Evolutionary conservation across 2,329 filamentous ascomycete species (phyloP), one percentile per base, ranked within the genome.

Genomic region (Dothistroma pini): DNA sequence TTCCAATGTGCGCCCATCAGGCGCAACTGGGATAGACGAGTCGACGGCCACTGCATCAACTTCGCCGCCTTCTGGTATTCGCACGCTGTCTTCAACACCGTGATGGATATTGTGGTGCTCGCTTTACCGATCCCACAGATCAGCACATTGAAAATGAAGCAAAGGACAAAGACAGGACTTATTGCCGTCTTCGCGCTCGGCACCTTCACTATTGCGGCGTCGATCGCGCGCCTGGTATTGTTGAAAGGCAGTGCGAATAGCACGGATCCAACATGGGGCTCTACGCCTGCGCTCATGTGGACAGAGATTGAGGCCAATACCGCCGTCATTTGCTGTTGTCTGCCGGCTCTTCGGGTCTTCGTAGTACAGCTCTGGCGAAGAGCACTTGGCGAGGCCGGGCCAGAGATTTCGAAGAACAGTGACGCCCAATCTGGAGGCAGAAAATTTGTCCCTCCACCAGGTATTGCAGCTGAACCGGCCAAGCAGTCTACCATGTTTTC

Each of bases 101-200:
- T 69, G 10, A 64, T 69, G 60, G 70, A 72, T 31, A 54, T 72
- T 47, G 57, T 71, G 5, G 69, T 68, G 51, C 72, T 66, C 62
- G 22, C 67, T 41, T 62, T 74, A 11, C 72, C 71, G 2, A 66
- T 74, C 16, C 69, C 69, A 1, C 56, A 69, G 16, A 66, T 74
- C 35, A 58, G 61, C 38, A 66, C 50, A 4, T 57, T 74, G 4
- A 66, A 69, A 38, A 63, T 71, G n/a, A 54, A 59, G n/a, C 38
- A 57, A 9, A 54, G 57, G 7, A 64, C 66, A 19, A 71, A 65
- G 51, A 52, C 57, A 38, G 69, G 70, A 4, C 51, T 71, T 2
- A 58, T 68, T 19, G 58, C 66, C 7, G 63, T 70, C 21, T 71
- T 71, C 56, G 44, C 47, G 19, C 64, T 71, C 1, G 69, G 68